phyloP scores from a whole-genome alignment of 176 grass and related monocot species.

The Rhynchospora pubera region DNA sequence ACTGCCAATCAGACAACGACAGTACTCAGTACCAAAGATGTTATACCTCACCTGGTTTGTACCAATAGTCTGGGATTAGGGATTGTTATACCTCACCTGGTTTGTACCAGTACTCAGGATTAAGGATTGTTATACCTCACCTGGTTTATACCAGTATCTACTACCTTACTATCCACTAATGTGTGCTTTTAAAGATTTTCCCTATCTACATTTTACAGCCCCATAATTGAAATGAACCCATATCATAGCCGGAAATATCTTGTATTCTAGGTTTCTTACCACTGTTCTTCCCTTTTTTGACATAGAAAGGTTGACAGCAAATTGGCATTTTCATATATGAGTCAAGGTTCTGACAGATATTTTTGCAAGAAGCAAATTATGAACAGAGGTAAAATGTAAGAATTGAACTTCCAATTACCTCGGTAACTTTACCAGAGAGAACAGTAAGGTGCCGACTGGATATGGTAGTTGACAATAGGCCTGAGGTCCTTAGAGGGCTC shows the following conservation, averaged over 20 bases:
- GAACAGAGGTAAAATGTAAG: not conserved
- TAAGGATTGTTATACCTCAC: not conserved
- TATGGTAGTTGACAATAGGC: slow-evolving; percentile 41
- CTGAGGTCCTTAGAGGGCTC: slow-evolving; percentile 60
- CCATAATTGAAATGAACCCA: not conserved
- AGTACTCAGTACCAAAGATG: not conserved
- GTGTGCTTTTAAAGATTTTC: not conserved
- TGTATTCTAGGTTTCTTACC: not conserved
- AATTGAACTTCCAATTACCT: slow-evolving; percentile 40
- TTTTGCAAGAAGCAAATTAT: not conserved
- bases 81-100: not conserved
- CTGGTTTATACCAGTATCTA: not conserved
- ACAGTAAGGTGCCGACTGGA: slow-evolving; percentile 47
- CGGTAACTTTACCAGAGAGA: slow-evolving; percentile 67
- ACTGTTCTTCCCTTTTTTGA: not conserved
- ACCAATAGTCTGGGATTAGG: not conserved
- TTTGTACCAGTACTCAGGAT: not conserved
- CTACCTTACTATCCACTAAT: not conserved
- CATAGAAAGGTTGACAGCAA: not conserved
- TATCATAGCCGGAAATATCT: not conserved
- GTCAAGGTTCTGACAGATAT: not conserved
- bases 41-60: not conserved
- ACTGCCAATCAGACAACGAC: slow-evolving; percentile 34
- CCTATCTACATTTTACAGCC: not conserved
- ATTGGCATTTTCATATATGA: not conserved